Conservation (phyloP, 2,329 filamentous ascomycete genomes). For the Emmonsia crescens region DNA sequence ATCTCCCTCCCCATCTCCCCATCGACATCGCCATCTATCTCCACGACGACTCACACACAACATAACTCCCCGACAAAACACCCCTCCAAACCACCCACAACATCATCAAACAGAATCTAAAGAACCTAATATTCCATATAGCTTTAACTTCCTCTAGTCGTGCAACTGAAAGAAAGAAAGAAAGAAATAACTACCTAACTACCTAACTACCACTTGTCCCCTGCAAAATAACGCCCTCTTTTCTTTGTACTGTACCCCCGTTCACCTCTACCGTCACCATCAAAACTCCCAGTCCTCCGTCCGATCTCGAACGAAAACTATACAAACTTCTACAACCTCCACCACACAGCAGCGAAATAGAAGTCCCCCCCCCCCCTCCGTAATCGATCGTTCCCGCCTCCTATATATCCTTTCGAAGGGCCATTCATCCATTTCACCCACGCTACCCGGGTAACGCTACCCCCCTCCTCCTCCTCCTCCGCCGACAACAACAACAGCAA, state of each 20-base stretch:
- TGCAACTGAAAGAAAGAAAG: background rate
- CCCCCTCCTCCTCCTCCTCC: background rate
- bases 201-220: background rate
- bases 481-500: background rate
- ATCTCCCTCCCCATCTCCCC: background rate
- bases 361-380: background rate
- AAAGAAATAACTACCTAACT: no score
- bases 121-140: no score
- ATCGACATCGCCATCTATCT: background rate
- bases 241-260: conserved; percentile 1
- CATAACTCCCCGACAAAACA: background rate
- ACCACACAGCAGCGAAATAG: background rate
- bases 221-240: background rate
- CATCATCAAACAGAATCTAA: no score
- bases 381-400: background rate
- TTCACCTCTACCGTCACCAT: background rate
- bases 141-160: background rate
- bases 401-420: background rate
- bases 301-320: background rate
- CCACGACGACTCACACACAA: background rate
- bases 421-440: background rate
- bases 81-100: background rate
- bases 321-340: background rate
- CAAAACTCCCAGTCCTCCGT: background rate
- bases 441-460: background rate